These are phyloP conservation scores for Gleditsia sinensis DNA, from an alignment of 306 rosid genomes.

Conservation along the genomic window DNA sequence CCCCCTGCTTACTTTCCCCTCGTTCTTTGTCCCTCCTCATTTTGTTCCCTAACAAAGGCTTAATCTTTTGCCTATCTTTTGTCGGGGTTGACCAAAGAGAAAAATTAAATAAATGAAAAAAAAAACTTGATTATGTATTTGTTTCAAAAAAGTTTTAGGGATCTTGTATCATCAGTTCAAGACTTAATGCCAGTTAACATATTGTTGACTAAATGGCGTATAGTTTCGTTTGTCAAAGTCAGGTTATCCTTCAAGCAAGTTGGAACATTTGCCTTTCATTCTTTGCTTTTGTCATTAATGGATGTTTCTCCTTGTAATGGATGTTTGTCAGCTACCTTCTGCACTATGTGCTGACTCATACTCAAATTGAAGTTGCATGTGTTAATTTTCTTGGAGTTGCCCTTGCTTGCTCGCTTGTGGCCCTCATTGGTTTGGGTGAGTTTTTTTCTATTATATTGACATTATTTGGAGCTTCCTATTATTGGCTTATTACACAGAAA, in stretches of 20 bases:
- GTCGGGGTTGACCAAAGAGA: constrained; percentile 2
- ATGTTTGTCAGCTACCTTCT: constrained; percentile 73
- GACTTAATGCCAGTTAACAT: background rate
- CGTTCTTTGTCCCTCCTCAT: background rate
- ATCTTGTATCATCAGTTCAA: constrained; percentile 11
- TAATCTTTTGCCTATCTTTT: constrained; percentile 19
- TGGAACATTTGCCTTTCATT: constrained; percentile 32
- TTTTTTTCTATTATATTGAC: constrained; percentile 24
- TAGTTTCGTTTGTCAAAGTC: background rate
- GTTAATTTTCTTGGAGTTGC: constrained; percentile 56
- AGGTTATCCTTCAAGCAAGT: background rate
- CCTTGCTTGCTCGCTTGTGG: constrained; percentile 68
- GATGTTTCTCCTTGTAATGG: constrained; percentile 34
- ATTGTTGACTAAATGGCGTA: constrained; percentile 9
- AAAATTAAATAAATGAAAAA: background rate
- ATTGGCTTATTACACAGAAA: constrained; percentile 20
- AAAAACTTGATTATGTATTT: constrained; percentile 25
- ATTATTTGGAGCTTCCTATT: constrained; percentile 19
- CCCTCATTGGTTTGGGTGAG: constrained; percentile 84
- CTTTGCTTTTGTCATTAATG: constrained; percentile 36
- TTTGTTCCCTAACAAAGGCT: background rate
- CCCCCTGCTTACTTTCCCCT: background rate
- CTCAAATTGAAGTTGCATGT: constrained; percentile 57
- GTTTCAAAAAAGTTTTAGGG: background rate
- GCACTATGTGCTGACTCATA: constrained; percentile 68